Conservation (phyloP, 768 basidiomycete genomes). For the Mrakia gelida region DNA sequence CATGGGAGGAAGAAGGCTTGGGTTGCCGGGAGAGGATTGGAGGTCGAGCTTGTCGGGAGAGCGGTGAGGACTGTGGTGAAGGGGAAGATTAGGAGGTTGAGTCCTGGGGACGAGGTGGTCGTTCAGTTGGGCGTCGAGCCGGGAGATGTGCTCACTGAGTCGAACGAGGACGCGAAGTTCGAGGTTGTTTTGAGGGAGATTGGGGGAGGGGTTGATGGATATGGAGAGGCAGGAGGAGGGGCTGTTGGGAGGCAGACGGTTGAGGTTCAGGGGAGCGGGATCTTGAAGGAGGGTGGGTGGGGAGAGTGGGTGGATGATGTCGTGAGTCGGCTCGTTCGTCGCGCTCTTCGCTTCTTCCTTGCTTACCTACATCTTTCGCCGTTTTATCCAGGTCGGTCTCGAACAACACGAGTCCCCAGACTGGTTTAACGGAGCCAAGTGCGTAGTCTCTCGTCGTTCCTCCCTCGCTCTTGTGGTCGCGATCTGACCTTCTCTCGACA, state of each 20-base stretch:
- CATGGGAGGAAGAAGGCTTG: conserved; percentile 38
- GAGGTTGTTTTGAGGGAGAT: conserved; percentile 45
- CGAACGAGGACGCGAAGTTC: conserved; percentile 51
- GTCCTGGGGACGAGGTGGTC: conserved; percentile 10
- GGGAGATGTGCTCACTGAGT: neutral
- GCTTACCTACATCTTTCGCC: neutral
- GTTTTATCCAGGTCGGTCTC: neutral
- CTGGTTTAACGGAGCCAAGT: conserved; percentile 58
- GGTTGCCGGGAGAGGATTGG: conserved; percentile 39
- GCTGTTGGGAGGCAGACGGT: conserved; percentile 40
- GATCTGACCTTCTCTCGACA: neutral
- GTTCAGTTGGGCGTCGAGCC: neutral
- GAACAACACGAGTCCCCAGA: conserved; percentile 53
- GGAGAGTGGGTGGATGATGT: conserved; percentile 46
- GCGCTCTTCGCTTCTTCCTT: neutral
- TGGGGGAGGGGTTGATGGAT: neutral
- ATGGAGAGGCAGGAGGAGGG: conserved; percentile 44
- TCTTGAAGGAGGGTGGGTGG: conserved; percentile 44
- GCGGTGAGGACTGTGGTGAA: conserved; percentile 48
- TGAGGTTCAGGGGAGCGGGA: conserved; percentile 35
- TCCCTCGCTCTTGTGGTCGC: conserved; percentile 11
- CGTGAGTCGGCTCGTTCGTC: conserved; percentile 11
- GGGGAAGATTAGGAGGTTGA: conserved; percentile 45
- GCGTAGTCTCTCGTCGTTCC: conserved; percentile 54
- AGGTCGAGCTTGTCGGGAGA: conserved; percentile 33